phyloP scores from a whole-genome alignment of 345 rosid genomes.

The Diplotaxis tenuifolia region DNA sequence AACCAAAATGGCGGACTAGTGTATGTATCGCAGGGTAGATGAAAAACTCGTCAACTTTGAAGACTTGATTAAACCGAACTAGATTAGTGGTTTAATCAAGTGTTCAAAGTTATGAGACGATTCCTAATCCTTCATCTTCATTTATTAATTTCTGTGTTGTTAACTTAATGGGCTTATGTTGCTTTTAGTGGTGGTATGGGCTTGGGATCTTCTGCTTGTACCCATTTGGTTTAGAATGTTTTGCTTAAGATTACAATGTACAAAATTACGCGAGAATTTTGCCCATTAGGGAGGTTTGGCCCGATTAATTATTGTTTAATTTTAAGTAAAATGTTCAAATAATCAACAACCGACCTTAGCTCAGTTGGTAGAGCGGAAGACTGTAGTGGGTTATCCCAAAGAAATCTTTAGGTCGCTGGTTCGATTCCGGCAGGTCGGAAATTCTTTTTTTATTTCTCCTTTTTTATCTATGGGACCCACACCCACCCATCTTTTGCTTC shows the following conservation, averaged over 20 bases:
- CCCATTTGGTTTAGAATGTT: neutral
- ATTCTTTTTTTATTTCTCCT: neutral
- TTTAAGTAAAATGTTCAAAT: accelerated
- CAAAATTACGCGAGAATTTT: neutral
- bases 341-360: slow-evolving; percentile 66
- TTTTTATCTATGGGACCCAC: neutral
- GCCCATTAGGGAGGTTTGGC: neutral
- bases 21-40: slow-evolving; percentile 29
- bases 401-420: slow-evolving; percentile 76
- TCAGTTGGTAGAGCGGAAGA: slow-evolving; percentile 99
- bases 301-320: neutral
- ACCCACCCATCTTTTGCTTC: slow-evolving; percentile 29
- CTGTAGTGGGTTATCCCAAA: slow-evolving; percentile 61
- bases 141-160: neutral
- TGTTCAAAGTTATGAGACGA: neutral
- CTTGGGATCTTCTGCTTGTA: neutral
- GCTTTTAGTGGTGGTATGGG: neutral
- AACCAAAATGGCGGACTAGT: slow-evolving; percentile 9
- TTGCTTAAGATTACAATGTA: neutral
- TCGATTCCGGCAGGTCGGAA: slow-evolving; percentile 88
- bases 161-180: neutral
- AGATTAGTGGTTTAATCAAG: neutral
- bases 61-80: neutral
- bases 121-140: neutral
- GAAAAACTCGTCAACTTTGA: slow-evolving; percentile 22